Evolutionary conservation across 805 yeast genomes (phyloP).

Genomic region (Saturnispora saitoi): DNA sequence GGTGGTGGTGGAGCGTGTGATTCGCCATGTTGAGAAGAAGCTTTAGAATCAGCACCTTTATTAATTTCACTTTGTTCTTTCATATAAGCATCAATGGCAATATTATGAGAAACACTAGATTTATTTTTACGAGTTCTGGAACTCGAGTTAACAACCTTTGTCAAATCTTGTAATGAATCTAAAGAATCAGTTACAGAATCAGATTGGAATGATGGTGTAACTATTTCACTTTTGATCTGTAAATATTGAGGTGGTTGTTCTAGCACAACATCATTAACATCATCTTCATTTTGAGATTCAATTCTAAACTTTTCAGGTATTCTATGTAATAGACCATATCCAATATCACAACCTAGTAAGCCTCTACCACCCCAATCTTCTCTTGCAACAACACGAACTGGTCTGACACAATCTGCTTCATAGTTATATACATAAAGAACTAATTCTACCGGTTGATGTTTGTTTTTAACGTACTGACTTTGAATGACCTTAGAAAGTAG

Average conservation of each 20-base stretch:
- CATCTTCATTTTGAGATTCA: neutral
- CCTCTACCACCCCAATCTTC: slow-evolving; percentile 81
- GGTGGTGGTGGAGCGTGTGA: slow-evolving; percentile 8
- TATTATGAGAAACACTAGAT: slow-evolving; percentile 12
- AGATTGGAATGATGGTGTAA: slow-evolving; percentile 1
- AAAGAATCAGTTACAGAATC: neutral
- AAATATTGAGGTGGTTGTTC: slow-evolving; percentile 7
- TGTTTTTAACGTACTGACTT: slow-evolving; percentile 35
- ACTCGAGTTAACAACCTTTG: slow-evolving; percentile 1
- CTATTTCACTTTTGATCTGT: neutral
- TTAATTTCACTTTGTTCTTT: slow-evolving; percentile 35
- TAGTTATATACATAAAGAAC: slow-evolving; percentile 77
- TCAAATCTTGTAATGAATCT: slow-evolving; percentile 1
- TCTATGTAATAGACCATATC: slow-evolving; percentile 76
- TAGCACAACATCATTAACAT: neutral
- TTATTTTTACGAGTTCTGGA: slow-evolving; percentile 6
- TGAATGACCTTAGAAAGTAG: slow-evolving; percentile 59
- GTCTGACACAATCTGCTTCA: slow-evolving; percentile 77
- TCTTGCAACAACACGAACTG: slow-evolving; percentile 56
- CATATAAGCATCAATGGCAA: slow-evolving; percentile 32
- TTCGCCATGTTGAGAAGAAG: neutral
- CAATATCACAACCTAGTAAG: slow-evolving; percentile 87
- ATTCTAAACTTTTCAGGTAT: slow-evolving; percentile 52
- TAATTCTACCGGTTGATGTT: slow-evolving; percentile 18
- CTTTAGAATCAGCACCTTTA: slow-evolving; percentile 29